These are phyloP conservation scores for Daphne laureola DNA, from an alignment of 441 rosid species.

Conservation along the genomic window DNA sequence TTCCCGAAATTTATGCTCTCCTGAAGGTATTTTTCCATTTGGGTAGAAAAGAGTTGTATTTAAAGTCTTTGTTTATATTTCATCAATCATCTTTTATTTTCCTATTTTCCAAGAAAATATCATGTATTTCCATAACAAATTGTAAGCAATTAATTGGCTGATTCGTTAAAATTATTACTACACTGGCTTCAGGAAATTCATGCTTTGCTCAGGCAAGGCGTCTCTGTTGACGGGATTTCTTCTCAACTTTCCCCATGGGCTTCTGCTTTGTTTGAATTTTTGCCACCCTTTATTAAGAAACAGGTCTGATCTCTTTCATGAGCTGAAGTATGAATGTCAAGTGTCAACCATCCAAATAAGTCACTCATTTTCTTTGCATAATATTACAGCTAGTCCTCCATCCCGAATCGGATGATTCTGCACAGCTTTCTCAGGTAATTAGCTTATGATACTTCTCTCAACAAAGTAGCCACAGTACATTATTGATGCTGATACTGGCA, in stretches of 20 bases:
- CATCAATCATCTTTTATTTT: neutral
- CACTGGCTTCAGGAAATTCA: slow-evolving; percentile 80
- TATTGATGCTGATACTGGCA: slow-evolving; percentile 14
- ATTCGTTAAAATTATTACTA: slow-evolving; percentile 10
- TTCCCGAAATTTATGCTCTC: slow-evolving; percentile 93
- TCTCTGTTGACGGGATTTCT: slow-evolving; percentile 59
- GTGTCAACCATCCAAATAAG: slow-evolving; percentile 9
- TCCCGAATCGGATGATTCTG: slow-evolving; percentile 98
- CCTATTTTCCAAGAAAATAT: neutral
- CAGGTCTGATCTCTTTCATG: slow-evolving; percentile 48
- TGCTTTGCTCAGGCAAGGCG: slow-evolving; percentile 68
- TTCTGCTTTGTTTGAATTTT: slow-evolving; percentile 85
- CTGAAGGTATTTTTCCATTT: slow-evolving; percentile 52
- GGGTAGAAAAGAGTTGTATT: neutral
- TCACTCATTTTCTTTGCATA: slow-evolving; percentile 12
- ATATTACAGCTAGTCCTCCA: slow-evolving; percentile 73
- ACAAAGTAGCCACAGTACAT: neutral
- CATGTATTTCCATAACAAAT: neutral
- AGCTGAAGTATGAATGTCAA: slow-evolving; percentile 1
- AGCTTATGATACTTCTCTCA: slow-evolving; percentile 11
- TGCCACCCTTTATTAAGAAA: slow-evolving; percentile 87
- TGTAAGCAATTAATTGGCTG: neutral
- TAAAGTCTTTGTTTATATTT: neutral
- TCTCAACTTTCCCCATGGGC: slow-evolving; percentile 99
- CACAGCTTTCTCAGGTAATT: slow-evolving; percentile 94